Conservation (phyloP, 176 grass and related monocot genomes). For the Puya raimondii region DNA sequence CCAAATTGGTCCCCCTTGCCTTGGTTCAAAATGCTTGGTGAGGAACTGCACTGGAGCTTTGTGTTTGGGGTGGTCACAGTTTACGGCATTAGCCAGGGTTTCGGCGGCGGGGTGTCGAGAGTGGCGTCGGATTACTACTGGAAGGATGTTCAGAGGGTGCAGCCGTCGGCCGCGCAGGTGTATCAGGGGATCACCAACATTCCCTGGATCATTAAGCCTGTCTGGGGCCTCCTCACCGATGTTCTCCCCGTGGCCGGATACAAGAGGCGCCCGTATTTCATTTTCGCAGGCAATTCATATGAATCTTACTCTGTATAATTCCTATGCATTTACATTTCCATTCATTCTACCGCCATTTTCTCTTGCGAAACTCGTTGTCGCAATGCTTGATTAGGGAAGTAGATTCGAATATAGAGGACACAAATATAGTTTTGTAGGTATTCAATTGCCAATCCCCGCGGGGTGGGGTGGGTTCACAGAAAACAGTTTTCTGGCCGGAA, state of each 20-base stretch:
- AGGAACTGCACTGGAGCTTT: constrained; percentile 89
- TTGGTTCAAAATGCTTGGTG: constrained; percentile 71
- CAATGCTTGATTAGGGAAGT: no score
- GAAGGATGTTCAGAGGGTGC: constrained; percentile 89
- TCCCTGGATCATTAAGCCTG: constrained; percentile 85
- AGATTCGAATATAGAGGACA: no score
- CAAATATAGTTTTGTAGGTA: no score
- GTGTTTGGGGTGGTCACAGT: constrained; percentile 50
- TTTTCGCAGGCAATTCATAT: constrained; percentile 50
- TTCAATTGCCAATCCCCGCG: no score
- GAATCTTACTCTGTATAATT: background rate
- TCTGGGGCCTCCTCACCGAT: constrained; percentile 87
- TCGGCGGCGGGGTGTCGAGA: constrained; percentile 49
- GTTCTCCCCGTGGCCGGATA: constrained; percentile 80
- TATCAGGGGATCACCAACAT: constrained; percentile 72
- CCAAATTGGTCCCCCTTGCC: constrained; percentile 22
- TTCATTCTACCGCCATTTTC: background rate
- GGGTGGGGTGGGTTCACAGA: no score
- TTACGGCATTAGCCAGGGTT: constrained; percentile 66
- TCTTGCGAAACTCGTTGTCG: no score
- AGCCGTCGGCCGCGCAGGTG: constrained; percentile 80
- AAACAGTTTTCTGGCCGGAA: no score
- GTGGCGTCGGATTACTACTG: constrained; percentile 93
- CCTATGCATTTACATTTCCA: background rate
- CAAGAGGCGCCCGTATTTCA: constrained; percentile 65